Percentiles rank a stretch among this genome's conserved stretches.
phyloP scores from a whole-genome alignment of 176 grass and related monocot genomes.

The Avena atlantica region DNA sequence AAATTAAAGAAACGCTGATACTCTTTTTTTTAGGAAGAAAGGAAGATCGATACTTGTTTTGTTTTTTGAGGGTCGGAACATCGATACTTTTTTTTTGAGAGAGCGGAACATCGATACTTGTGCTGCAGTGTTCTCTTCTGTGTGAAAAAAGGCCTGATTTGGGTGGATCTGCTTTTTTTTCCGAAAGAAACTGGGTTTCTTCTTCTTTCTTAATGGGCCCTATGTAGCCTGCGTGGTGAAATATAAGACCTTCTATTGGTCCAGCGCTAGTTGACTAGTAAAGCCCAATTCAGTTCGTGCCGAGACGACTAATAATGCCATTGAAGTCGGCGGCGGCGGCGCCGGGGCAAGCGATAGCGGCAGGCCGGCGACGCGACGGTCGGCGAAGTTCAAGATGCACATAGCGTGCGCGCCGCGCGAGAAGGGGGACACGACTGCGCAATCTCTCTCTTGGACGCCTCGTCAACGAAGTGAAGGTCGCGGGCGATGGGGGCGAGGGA shows the following conservation, averaged over 20 bases:
- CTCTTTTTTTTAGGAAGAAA: background rate
- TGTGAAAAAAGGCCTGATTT: background rate
- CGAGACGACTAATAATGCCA: background rate
- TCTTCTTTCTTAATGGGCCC: background rate
- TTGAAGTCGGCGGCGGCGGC: background rate
- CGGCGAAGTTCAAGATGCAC: background rate
- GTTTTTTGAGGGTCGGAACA: background rate
- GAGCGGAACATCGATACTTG: background rate
- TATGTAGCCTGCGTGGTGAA: background rate
- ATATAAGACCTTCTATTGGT: background rate
- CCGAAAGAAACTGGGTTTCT: background rate
- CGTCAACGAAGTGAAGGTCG: background rate
- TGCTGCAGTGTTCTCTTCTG: background rate
- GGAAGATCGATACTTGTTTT: too few relatives aligned
- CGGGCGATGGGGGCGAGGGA: background rate
- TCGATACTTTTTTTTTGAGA: too few relatives aligned
- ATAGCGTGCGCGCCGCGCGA: background rate
- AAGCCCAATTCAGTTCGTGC: background rate
- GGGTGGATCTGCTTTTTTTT: background rate
- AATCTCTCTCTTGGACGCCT: background rate
- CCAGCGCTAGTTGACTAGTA: background rate
- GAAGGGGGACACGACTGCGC: background rate
- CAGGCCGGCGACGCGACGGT: background rate
- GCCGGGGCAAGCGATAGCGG: background rate
- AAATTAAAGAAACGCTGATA: too few relatives aligned